Evolutionary conservation across 768 basidiomycete genomes (phyloP).

Genomic region (Boletus rufocinnamomeus): DNA sequence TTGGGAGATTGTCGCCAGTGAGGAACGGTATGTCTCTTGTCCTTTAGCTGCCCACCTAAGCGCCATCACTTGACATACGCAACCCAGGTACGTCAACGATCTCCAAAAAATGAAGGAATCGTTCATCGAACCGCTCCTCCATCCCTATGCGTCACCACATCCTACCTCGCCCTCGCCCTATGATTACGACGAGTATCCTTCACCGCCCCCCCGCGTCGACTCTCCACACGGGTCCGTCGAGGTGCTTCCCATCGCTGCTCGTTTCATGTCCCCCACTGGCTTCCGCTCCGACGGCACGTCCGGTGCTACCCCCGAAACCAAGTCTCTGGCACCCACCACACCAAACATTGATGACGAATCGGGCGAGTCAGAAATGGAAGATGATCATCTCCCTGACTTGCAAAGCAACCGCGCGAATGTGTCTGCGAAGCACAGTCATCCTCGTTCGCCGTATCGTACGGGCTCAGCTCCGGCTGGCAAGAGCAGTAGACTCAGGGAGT

Average conservation of each 20-base stretch:
- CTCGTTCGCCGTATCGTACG: constrained; percentile 74
- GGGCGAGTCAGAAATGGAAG: constrained; percentile 70
- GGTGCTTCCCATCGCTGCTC: constrained; percentile 82
- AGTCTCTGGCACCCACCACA: constrained; percentile 47
- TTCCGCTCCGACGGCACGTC: constrained; percentile 50
- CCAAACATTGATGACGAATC: constrained; percentile 76
- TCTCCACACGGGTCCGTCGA: constrained; percentile 74
- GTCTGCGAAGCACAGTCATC: constrained; percentile 61
- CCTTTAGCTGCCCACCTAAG: constrained; percentile 13
- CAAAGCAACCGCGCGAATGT: constrained; percentile 26
- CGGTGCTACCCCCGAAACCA: constrained; percentile 43
- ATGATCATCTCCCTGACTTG: constrained; percentile 44
- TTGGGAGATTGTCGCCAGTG: constrained; percentile 95
- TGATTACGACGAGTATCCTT: constrained; percentile 65
- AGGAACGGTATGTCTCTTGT: constrained; percentile 70
- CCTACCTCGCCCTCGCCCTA: constrained; percentile 53
- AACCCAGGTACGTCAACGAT: constrained; percentile 84
- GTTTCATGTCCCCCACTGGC: constrained; percentile 75
- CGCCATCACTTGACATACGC: constrained; percentile 15
- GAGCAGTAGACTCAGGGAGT: constrained; percentile 42
- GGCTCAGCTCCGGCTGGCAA: constrained; percentile 44
- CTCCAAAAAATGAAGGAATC: constrained; percentile 91
- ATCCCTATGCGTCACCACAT: constrained; percentile 60
- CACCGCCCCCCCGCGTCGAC: constrained; percentile 45
- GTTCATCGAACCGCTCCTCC: constrained; percentile 86